Percentiles rank a stretch among this genome's conserved stretches.
Conservation (phyloP, 345 rosid species). For the Euphorbia peplus region DNA sequence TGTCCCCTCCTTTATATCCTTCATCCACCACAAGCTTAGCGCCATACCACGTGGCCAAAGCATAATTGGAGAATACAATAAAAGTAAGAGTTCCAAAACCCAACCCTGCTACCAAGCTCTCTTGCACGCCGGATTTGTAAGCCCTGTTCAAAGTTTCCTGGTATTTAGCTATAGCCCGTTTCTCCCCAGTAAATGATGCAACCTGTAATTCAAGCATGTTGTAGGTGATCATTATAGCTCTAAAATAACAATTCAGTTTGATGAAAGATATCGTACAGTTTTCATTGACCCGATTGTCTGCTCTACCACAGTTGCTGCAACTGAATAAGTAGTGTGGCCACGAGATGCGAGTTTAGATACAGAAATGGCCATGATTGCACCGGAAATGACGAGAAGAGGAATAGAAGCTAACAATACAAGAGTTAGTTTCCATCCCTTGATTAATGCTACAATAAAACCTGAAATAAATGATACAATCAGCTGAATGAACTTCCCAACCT, state of each 20-base stretch:
- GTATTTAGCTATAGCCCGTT: constrained; percentile 16
- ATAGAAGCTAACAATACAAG: constrained; percentile 16
- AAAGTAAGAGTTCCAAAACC: constrained; percentile 10
- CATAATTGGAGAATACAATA: constrained; percentile 16
- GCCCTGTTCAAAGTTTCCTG: constrained; percentile 11
- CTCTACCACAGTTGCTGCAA: constrained; percentile 20
- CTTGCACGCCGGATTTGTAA: constrained; percentile 16
- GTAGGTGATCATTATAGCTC: background rate
- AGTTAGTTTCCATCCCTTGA: constrained; percentile 24
- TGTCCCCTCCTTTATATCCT: constrained; percentile 24
- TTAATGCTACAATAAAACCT: constrained; percentile 19
- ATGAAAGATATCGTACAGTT: constrained; percentile 15
- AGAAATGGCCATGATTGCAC: constrained; percentile 12
- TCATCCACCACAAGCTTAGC: constrained; percentile 19
- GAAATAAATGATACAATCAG: constrained; percentile 13
- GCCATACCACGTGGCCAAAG: constrained; percentile 24
- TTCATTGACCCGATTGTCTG: constrained; percentile 22
- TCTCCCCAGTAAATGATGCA: constrained; percentile 30
- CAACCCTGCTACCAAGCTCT: constrained; percentile 17
- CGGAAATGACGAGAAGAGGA: constrained; percentile 17
- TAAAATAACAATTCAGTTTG: background rate
- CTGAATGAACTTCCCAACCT: constrained; percentile 28
- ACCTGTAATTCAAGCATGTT: constrained; percentile 11
- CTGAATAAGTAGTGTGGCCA: constrained; percentile 17
- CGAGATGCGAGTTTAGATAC: constrained; percentile 16